Evolutionary conservation across 345 rosid species (phyloP).

Genomic region (Adansonia digitata): DNA sequence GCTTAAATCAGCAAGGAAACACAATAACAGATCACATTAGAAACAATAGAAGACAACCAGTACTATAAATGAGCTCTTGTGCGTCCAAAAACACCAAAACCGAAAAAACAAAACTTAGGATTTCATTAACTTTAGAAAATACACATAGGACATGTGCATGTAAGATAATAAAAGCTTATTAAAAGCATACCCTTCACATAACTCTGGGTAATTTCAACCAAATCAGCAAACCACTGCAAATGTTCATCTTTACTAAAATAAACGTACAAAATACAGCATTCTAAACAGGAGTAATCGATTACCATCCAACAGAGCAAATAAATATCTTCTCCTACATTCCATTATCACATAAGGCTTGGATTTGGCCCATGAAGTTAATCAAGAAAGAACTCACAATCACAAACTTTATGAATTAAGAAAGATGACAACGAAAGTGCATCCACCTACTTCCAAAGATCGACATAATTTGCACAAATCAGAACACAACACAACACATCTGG

Average conservation of each 20-base stretch:
- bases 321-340: neutral
- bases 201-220: neutral
- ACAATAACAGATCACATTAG: neutral
- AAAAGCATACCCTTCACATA: neutral
- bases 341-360: slow-evolving; percentile 5
- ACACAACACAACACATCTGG: neutral
- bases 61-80: neutral
- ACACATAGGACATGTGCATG: neutral
- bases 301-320: slow-evolving; percentile 7
- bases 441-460: neutral
- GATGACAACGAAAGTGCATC: neutral
- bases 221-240: neutral
- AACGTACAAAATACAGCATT: neutral
- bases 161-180: neutral
- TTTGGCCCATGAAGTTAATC: neutral
- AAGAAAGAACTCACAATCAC: neutral
- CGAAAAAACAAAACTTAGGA: neutral
- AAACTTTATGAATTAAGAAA: neutral
- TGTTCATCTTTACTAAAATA: neutral
- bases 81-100: neutral
- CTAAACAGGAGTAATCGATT: neutral
- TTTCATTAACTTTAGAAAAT: neutral
- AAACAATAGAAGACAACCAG: neutral
- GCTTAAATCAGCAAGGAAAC: slow-evolving; percentile 2
- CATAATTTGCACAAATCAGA: neutral